Evolutionary conservation across 2,329 filamentous ascomycete species (phyloP).

Genomic region (Verticillium nubilum): DNA sequence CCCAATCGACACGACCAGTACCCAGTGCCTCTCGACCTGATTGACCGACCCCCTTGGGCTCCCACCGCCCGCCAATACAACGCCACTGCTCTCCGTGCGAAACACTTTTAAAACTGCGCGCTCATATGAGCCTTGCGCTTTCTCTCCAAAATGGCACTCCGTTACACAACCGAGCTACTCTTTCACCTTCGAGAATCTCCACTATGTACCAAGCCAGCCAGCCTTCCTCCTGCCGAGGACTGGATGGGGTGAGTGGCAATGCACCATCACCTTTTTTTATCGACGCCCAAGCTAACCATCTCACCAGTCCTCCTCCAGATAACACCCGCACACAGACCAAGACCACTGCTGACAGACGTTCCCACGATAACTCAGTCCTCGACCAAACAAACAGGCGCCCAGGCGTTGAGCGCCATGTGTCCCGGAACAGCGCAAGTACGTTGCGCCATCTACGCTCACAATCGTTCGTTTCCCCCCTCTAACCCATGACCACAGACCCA

Average conservation of each 20-base stretch:
- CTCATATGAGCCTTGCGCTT: constrained; percentile 30
- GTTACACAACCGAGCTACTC: constrained; percentile 74
- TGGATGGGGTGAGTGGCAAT: constrained; percentile 79
- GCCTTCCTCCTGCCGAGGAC: constrained; percentile 78
- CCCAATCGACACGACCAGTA: neutral
- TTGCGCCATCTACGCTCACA: constrained; percentile 9
- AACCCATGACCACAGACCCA: constrained; percentile 39
- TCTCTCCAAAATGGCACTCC: constrained; percentile 43
- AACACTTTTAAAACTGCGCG: neutral
- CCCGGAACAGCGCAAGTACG: constrained; percentile 54
- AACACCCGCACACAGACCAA: constrained; percentile 40
- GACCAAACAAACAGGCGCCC: constrained; percentile 48
- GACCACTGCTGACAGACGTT: constrained; percentile 36
- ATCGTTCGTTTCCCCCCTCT: neutral
- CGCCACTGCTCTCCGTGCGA: neutral
- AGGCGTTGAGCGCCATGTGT: constrained; percentile 45
- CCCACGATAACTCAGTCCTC: constrained; percentile 36
- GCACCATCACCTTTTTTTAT: too few species aligned
- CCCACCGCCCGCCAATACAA: neutral
- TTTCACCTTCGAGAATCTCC: constrained; percentile 74
- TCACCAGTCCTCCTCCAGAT: constrained; percentile 38
- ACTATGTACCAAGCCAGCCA: constrained; percentile 72
- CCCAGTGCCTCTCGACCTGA: neutral
- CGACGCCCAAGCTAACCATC: constrained; percentile 1
- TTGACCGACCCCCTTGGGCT: neutral